These are phyloP conservation scores for Kokia cookei DNA, from an alignment of 441 rosid species.

Conservation along the genomic window DNA sequence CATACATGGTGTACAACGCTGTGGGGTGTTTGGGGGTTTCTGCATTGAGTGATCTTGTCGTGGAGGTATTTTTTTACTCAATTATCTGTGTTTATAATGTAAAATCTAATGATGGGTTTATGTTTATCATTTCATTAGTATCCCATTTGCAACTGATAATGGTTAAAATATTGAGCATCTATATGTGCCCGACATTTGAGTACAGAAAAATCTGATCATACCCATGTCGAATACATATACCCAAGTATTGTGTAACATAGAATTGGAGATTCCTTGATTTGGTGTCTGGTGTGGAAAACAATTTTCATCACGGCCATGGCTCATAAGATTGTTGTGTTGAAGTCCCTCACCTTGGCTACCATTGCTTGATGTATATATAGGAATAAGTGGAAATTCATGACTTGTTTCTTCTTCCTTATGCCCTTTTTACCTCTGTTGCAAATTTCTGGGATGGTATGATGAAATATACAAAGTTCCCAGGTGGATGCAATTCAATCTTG, in stretches of 20 bases:
- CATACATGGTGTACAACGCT: constrained; percentile 86
- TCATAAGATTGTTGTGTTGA: background rate
- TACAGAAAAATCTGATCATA: too few species aligned
- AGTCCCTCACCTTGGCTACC: background rate
- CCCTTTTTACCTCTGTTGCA: background rate
- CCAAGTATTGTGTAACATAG: too few species aligned
- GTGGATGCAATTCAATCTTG: constrained; percentile 74
- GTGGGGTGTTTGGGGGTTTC: constrained; percentile 78
- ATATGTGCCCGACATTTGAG: too few species aligned
- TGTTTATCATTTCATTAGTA: background rate
- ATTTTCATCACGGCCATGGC: background rate
- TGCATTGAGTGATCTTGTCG: constrained; percentile 59
- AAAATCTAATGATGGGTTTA: background rate
- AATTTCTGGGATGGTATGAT: constrained; percentile 13
- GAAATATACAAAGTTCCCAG: constrained; percentile 34
- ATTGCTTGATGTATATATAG: background rate
- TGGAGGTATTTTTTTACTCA: constrained; percentile 44
- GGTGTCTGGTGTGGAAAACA: background rate
- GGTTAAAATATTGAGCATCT: too few species aligned
- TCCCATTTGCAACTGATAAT: background rate
- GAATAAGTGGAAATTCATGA: background rate
- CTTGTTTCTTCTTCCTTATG: background rate
- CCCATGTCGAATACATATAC: too few species aligned
- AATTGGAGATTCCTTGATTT: background rate
- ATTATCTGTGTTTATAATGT: background rate